Conservation (phyloP, 345 rosid genomes). For the Eucalyptus melliodora region DNA sequence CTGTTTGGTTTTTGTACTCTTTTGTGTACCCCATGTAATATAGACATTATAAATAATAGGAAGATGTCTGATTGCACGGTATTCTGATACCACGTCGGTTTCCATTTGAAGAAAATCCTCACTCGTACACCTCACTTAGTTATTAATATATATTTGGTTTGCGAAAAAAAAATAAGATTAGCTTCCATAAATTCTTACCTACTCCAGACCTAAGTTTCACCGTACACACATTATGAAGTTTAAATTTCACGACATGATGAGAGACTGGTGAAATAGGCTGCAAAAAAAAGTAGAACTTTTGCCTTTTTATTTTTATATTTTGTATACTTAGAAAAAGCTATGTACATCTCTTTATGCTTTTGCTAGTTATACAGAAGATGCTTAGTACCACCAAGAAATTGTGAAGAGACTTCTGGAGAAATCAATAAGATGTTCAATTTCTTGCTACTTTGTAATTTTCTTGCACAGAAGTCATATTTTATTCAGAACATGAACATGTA, state of each 20-base stretch:
- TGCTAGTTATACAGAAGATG: background rate
- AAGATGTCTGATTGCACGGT: background rate
- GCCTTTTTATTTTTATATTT: background rate
- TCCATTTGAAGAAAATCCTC: background rate
- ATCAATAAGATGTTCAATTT: background rate
- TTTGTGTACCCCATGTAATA: background rate
- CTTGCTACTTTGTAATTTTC: background rate
- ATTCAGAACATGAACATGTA: background rate
- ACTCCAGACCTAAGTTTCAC: background rate
- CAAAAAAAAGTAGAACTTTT: background rate
- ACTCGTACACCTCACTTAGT: background rate
- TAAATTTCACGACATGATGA: background rate
- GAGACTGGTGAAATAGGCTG: background rate
- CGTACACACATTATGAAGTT: background rate
- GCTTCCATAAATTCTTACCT: background rate
- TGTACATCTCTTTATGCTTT: background rate
- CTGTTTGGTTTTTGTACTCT: background rate
- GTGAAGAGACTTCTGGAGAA: background rate
- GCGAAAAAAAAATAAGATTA: background rate
- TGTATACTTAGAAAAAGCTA: no score
- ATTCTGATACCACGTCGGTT: background rate
- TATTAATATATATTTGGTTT: background rate
- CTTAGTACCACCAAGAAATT: background rate
- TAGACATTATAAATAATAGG: background rate
- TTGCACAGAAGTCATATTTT: background rate